Conservation (phyloP, 2,329 filamentous ascomycete genomes). For the Penicillium paneum region DNA sequence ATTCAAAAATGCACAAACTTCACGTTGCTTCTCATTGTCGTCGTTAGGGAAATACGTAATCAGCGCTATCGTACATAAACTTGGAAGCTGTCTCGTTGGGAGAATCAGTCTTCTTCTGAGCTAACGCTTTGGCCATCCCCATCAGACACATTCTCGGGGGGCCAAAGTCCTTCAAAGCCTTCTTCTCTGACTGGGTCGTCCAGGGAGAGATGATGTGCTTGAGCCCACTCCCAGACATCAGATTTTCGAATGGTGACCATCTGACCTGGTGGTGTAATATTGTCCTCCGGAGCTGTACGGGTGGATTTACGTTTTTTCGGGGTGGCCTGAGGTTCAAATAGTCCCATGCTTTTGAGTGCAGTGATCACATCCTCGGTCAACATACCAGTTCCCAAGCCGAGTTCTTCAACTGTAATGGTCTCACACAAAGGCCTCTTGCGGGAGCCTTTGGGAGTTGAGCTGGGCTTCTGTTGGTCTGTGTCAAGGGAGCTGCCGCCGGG, state of each 20-base stretch:
- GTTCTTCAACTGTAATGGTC: slow-evolving; percentile 64
- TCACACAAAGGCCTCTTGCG: slow-evolving; percentile 46
- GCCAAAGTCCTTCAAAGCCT: slow-evolving; percentile 70
- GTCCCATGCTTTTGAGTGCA: slow-evolving; percentile 75
- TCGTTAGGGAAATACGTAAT: slow-evolving; percentile 3
- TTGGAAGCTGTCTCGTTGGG: background rate
- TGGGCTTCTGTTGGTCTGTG: slow-evolving; percentile 28
- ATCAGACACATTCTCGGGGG: slow-evolving; percentile 39
- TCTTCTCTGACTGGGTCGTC: slow-evolving; percentile 67
- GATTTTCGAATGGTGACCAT: slow-evolving; percentile 53
- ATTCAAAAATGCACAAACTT: slow-evolving; percentile 18
- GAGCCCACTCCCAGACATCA: slow-evolving; percentile 65
- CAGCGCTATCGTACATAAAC: slow-evolving; percentile 11
- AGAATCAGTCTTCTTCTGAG: slow-evolving; percentile 17
- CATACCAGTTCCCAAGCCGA: slow-evolving; percentile 79
- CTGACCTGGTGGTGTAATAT: slow-evolving; percentile 24
- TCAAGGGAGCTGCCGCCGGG: slow-evolving; percentile 28
- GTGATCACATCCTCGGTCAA: slow-evolving; percentile 76
- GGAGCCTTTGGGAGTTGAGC: slow-evolving; percentile 30
- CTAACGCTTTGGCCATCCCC: slow-evolving; percentile 25
- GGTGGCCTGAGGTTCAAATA: slow-evolving; percentile 55
- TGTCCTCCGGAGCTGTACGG: slow-evolving; percentile 22
- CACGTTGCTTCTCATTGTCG: slow-evolving; percentile 9
- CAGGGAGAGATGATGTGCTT: slow-evolving; percentile 60
- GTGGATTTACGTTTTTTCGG: slow-evolving; percentile 53